Evolutionary conservation across 169 alveolate genomes (phyloP), one percentile per base, ranked within the genome.

Genomic region (Plasmodium gallinaceum): DNA sequence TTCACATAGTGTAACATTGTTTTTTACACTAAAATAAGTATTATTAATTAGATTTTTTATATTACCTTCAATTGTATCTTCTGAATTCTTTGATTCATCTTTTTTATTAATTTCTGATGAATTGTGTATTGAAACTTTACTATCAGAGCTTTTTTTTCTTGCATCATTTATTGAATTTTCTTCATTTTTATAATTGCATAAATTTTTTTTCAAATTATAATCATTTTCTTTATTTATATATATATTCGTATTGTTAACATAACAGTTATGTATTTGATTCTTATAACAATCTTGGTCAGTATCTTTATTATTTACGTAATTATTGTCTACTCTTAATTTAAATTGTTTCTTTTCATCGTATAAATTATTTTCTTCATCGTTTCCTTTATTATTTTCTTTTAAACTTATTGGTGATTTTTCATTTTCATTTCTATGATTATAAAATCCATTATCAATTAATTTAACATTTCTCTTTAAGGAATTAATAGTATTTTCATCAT

Each of bases 41-140:
- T 65, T 64, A 37, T 62, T 78, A 26, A 78, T 78, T 20, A 78
- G 69, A 57, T 78, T 76, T 58, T 78, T 78, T 12, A 78, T 52
- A 24, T 78, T 48, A 16, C 58, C 22, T 45, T 26, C 26, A n/a
- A 16, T 45, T 61, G 5, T 32, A 61, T 61, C 9, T 24, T 20
- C 16, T 22, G 43, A 24, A 22, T 14, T 24, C 16, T 61, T 61
- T 5, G 58, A 9, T 10, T 9, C 58, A 61, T 24, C 70, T 32
- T 24, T 24, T 22, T 61, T 48, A 48, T 22, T 61, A 24, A 7
- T 26, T 24, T 22, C 70, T 24, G 70, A 24, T 12, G 24, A 61
- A 61, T 2, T 26, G 18, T 61, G 43, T 10, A 0, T 1, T 22
- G 70, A 61, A 20, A 20, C 0, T 61, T 61, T 61, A 24, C 70